Base-by-base conservation (phyloP, 2,329 filamentous ascomycete species). In the Aspergillus carbonarius region DNA sequence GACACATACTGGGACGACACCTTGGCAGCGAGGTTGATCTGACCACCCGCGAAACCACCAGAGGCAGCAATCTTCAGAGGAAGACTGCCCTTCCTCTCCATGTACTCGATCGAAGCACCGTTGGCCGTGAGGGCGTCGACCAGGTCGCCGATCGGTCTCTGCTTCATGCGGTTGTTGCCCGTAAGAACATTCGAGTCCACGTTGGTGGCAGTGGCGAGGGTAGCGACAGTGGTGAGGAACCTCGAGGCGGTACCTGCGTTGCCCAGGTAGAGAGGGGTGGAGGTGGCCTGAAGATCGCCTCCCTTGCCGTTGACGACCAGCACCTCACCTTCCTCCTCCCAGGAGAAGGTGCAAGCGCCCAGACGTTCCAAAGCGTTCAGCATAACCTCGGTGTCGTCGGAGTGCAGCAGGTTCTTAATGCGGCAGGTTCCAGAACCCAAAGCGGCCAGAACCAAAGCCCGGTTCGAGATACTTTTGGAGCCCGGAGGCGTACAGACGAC, bases 1-100 rank as follows among this genome's bases (percentile, higher is more conserved):
- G 95, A 98, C 37, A 99, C 95, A 72, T 98, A 99, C 77, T 99
- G 95, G n/a, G 95, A 98, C 8, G 95, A 99, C 15, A 98, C 90
- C 42, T 95, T 98, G 0, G 95, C 95, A 10, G 93, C 92, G 57
- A 99, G 83, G 72, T 96, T 90, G 67, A 99, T 97, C 27, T 89
- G 82, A 37, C 95, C 95, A 56, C 93, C 93, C 48, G 87, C 85
- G 65, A 97, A 89, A 4, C 93, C 93, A 49, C 88, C 88, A 23
- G 90, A 89, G 47, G 95, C 92, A 61, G 88, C 85, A 52, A 99
- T 89, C 59, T 88, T 86, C 12, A 99, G 79, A 0, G 95, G 95
- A 42, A 99, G 81, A 72, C 93, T 96, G 63, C 90, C 86, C 63
- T 92, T 85, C 64, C 88, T 88, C 69, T 93, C 93, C 42, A 96